A percentile compares a stretch with the other conserved stretches of the same genome.
Conservation (phyloP, 2,329 filamentous ascomycete genomes). For the Monosporascus sp. region DNA sequence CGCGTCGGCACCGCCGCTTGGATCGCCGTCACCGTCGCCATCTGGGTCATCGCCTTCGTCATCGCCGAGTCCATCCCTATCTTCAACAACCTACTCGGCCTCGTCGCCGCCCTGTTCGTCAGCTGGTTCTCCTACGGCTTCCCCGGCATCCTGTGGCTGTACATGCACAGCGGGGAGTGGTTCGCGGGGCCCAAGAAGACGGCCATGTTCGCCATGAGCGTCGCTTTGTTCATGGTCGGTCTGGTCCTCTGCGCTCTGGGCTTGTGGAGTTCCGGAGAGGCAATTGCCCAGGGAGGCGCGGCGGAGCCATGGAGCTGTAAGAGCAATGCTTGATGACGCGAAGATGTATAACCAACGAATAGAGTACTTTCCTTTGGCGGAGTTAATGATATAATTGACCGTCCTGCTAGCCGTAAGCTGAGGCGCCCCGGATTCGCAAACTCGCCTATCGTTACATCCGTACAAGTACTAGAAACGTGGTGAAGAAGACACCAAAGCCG, state of each 20-base stretch:
- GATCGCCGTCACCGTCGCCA: slow-evolving; percentile 47
- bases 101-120: slow-evolving; percentile 59
- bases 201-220: slow-evolving; percentile 27
- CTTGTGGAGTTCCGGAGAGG: slow-evolving; percentile 34
- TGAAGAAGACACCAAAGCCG: too few species aligned
- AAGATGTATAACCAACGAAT: too few species aligned
- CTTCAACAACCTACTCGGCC: slow-evolving; percentile 59
- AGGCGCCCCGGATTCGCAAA: too few species aligned
- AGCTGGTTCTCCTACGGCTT: slow-evolving; percentile 60
- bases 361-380: too few species aligned
- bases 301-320: slow-evolving; percentile 33
- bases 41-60: slow-evolving; percentile 60
- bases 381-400: too few species aligned
- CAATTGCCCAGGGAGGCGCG: slow-evolving; percentile 24
- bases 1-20: slow-evolving; percentile 49
- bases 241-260: slow-evolving; percentile 33
- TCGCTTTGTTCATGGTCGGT: slow-evolving; percentile 27
- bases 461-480: too few species aligned
- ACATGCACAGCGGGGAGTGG: slow-evolving; percentile 39
- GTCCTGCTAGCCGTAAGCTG: too few species aligned
- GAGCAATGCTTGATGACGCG: slow-evolving; percentile 14
- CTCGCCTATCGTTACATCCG: too few species aligned
- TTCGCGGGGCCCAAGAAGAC: slow-evolving; percentile 28
- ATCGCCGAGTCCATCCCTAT: slow-evolving; percentile 66
- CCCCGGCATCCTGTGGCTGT: slow-evolving; percentile 43